These are phyloP conservation scores for Strombidium stylifer DNA, from an alignment of 73 alveolate genomes.

Conservation along the genomic window DNA sequence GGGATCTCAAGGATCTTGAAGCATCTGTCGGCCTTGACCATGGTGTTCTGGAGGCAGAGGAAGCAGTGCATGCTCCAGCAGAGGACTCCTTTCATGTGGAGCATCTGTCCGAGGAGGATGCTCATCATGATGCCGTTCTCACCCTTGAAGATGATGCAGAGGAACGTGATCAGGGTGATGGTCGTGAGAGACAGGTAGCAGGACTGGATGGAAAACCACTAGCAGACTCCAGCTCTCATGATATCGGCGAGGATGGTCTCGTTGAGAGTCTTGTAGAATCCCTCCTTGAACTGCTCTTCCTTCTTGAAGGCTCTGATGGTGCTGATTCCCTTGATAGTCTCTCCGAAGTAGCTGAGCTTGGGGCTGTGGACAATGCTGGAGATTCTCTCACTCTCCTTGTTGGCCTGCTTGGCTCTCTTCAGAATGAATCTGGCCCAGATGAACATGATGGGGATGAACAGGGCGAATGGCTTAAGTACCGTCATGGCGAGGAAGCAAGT, in stretches of 20 bases:
- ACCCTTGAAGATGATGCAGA: constrained; percentile 34
- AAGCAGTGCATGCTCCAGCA: constrained; percentile 15
- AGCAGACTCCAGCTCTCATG: constrained; percentile 13
- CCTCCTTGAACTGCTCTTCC: constrained; percentile 35
- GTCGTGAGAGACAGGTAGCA: constrained; percentile 15
- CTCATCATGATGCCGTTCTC: constrained; percentile 17
- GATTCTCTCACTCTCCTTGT: constrained; percentile 79
- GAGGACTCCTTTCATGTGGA: constrained; percentile 14
- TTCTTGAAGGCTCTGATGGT: constrained; percentile 86
- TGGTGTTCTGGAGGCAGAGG: constrained; percentile 31
- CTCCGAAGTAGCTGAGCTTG: constrained; percentile 81
- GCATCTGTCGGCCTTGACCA: constrained; percentile 59
- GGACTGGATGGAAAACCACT: constrained; percentile 47
- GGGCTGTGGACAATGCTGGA: constrained; percentile 89
- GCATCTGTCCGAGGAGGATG: constrained; percentile 34
- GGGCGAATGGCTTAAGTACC: constrained; percentile 17
- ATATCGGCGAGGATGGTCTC: constrained; percentile 38
- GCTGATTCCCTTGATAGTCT: constrained; percentile 80
- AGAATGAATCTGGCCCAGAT: not conserved
- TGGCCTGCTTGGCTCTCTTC: constrained; percentile 4
- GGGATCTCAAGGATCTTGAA: constrained; percentile 42
- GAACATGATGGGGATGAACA: not conserved
- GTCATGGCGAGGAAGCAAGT: not conserved
- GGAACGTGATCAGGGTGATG: constrained; percentile 14
- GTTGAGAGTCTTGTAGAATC: constrained; percentile 43